Base-by-base conservation (phyloP, 176 grass and related monocot species). In the Canna indica region DNA sequence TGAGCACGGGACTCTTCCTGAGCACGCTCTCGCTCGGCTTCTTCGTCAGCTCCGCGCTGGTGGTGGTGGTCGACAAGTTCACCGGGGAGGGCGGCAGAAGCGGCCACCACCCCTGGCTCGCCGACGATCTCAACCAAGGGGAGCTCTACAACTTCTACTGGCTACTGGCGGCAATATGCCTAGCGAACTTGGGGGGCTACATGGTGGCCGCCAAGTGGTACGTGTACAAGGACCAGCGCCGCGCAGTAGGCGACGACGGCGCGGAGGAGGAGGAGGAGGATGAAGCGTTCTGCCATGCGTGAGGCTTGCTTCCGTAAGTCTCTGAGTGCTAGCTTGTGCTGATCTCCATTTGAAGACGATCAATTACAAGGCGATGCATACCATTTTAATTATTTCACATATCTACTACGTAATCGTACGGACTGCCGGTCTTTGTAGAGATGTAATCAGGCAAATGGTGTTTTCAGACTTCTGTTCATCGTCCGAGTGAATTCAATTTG, bases 1-100 rank as follows among this genome's bases (percentile, higher is more conserved):
- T 99, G 90, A 99, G 94, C 86, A 99, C 94, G 0, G 94, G 94
- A 0, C 47, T 99, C 2, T 99, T 99, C 79, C 82, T 99, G 6
- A 99, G 88, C 77, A 99, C 94, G 11, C 84, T 93, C 4, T 87
- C 94, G 10, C 79, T 99, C 0, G 94, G 94, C 0, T 99, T 99
- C 76, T 99, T 88, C 59, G 73, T 93, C n/a, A 99, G 94, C 86
- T 90, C 90, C 0, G 85, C 70, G 26, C 80, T 99, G 1, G 95
- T 99, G 22, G 16, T 90, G 41, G 52, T 78, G 15, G 86, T 99
- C 59, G 76, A 93, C 64, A 78, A 73, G 79, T 28, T 90, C 18
- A 99, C 90, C 0, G n/a, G n/a, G n/a, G n/a, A n/a, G n/a, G n/a
- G n/a, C n/a, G 87, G 69, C 8, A 12, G 61, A 14, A 52, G 73